Conservation (phyloP, 805 yeast genomes). For the Yamadazyma sp. region DNA sequence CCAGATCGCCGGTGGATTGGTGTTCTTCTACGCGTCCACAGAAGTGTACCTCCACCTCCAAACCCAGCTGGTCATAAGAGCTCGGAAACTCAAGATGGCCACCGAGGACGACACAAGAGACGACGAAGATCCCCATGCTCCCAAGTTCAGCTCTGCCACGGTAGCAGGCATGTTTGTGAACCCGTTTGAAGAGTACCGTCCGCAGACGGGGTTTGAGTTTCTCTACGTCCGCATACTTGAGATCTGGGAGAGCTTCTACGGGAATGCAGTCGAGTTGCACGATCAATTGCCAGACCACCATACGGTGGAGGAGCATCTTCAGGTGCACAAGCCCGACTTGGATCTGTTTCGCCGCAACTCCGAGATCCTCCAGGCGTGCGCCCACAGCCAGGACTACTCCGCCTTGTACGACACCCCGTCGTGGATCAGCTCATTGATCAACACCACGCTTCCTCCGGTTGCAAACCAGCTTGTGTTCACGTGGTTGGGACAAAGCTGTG, state of each 20-base stretch:
- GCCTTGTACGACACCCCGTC: neutral
- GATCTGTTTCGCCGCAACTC: slow-evolving; percentile 42
- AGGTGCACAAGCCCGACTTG: slow-evolving; percentile 57
- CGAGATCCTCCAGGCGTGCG: slow-evolving; percentile 26
- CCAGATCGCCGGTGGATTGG: slow-evolving; percentile 43
- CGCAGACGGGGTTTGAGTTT: slow-evolving; percentile 88
- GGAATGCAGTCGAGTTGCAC: slow-evolving; percentile 36
- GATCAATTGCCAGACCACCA: slow-evolving; percentile 29
- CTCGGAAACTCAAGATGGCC: slow-evolving; percentile 25
- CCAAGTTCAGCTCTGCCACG: slow-evolving; percentile 36
- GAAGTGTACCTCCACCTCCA: slow-evolving; percentile 59
- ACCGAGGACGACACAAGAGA: slow-evolving; percentile 1
- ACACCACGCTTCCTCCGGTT: slow-evolving; percentile 28
- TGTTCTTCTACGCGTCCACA: slow-evolving; percentile 60
- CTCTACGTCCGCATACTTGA: slow-evolving; percentile 70
- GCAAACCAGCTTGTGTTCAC: slow-evolving; percentile 62
- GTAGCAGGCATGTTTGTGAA: slow-evolving; percentile 81
- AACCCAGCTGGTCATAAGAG: slow-evolving; percentile 51
- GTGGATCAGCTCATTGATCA: slow-evolving; percentile 1
- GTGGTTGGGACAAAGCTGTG: slow-evolving; percentile 94
- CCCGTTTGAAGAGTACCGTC: slow-evolving; percentile 87
- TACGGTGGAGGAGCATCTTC: slow-evolving; percentile 57
- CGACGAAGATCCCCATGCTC: slow-evolving; percentile 16
- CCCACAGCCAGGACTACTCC: slow-evolving; percentile 10
- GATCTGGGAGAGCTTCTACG: slow-evolving; percentile 55